Conservation (phyloP, 2,329 filamentous ascomycete species). For the Trichoderma brevicompactum region DNA sequence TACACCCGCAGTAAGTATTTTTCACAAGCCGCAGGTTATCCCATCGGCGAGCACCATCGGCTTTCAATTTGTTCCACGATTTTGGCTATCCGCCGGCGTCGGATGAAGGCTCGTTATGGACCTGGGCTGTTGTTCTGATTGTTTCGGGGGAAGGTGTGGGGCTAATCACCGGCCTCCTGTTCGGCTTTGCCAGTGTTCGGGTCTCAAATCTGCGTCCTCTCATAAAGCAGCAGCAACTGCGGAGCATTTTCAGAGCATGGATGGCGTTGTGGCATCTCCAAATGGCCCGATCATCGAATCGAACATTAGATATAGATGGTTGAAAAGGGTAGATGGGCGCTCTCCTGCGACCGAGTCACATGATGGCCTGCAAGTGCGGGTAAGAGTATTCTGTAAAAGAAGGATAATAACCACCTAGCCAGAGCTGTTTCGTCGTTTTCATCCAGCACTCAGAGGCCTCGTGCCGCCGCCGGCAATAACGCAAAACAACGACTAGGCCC, state of each 20-base stretch:
- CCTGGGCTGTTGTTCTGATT: conserved; percentile 3
- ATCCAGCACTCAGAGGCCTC: conserved; percentile 7
- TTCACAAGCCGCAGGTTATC: not conserved
- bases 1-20: not conserved
- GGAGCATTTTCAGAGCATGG: too few relatives aligned
- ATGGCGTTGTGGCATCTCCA: not conserved
- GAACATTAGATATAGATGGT: not conserved
- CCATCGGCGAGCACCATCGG: not conserved
- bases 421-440: not conserved
- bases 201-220: conserved; percentile 10
- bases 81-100: conserved; percentile 22
- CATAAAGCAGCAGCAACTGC: not conserved
- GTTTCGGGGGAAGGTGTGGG: conserved; percentile 12
- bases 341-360: conserved; percentile 11
- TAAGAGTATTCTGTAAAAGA: not conserved
- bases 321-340: not conserved
- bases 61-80: not conserved
- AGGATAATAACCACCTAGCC: not conserved
- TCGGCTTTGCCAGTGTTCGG: not conserved
- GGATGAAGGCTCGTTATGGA: conserved; percentile 12
- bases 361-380: conserved; percentile 12
- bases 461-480: not conserved
- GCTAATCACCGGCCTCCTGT: conserved; percentile 5
- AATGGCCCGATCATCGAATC: not conserved
- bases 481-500: not conserved